Evolutionary conservation across 441 rosid genomes (phyloP).

Genomic region (Populus hybrid): DNA sequence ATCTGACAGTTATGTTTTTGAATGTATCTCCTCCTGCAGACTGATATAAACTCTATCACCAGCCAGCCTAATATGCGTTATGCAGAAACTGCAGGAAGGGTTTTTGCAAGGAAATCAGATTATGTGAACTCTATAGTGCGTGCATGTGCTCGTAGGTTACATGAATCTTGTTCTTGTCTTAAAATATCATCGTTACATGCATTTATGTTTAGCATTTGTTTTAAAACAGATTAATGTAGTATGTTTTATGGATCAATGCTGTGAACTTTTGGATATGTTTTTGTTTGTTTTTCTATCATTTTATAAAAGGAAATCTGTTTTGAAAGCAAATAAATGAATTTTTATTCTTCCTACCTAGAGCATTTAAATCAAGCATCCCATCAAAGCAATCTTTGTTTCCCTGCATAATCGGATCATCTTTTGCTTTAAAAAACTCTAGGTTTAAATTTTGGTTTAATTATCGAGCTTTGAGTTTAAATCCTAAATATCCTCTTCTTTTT

Average conservation of each 20-base stretch:
- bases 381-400: not conserved
- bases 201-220: not conserved
- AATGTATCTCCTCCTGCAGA: conserved; percentile 52
- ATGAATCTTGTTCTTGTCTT: not conserved
- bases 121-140: conserved; percentile 78
- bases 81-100: conserved; percentile 53
- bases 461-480: not conserved
- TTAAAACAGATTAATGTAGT: not conserved
- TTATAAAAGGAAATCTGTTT: not conserved
- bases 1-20: conserved; percentile 12
- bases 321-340: not conserved
- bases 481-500: not conserved
- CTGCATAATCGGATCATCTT: not conserved
- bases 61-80: conserved; percentile 82
- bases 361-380: not conserved
- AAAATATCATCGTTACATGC: not conserved
- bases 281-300: not conserved
- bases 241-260: not conserved
- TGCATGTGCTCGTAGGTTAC: conserved; percentile 85
- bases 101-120: conserved; percentile 72
- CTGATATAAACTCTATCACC: conserved; percentile 70
- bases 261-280: not conserved
- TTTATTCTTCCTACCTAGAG: not conserved
- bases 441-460: not conserved
- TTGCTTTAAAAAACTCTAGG: not conserved